These are phyloP conservation scores for Vitis labrusca DNA, from an alignment of 164 flowering plant genomes.

Conservation along the genomic window DNA sequence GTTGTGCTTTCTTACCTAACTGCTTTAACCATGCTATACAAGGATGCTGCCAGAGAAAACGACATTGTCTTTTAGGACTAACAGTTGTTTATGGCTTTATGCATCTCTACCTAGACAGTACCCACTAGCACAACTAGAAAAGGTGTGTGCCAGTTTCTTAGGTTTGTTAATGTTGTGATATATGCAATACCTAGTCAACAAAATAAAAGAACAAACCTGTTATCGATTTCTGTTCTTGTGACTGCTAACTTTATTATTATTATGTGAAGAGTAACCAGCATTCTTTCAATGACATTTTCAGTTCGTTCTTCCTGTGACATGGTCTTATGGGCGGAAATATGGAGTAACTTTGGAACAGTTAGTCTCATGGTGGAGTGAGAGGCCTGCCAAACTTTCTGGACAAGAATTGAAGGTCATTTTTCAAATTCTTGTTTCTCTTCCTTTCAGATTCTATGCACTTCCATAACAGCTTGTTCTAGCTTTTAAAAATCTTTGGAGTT, in stretches of 20 bases:
- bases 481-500: not conserved
- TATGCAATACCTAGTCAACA: not conserved
- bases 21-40: too few relatives aligned
- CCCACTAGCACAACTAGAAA: too few relatives aligned
- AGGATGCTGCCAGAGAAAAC: too few relatives aligned
- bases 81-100: too few relatives aligned
- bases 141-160: too few relatives aligned
- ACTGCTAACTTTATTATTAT: not conserved
- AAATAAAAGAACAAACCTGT: not conserved
- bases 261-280: not conserved
- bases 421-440: not conserved
- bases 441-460: not conserved
- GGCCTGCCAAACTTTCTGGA: slow-evolving; percentile 92
- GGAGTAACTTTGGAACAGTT: slow-evolving; percentile 76
- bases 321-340: slow-evolving; percentile 79
- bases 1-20: too few relatives aligned
- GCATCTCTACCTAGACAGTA: too few relatives aligned
- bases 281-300: slow-evolving; percentile 36
- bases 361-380: slow-evolving; percentile 90
- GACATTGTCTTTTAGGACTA: too few relatives aligned
- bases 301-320: slow-evolving; percentile 97
- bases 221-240: not conserved
- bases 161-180: too few relatives aligned
- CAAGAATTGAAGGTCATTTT: slow-evolving; percentile 60
- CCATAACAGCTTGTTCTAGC: not conserved